Evolutionary conservation across 1,139 yeast genomes (phyloP).

Genomic region (Candida anutae): DNA sequence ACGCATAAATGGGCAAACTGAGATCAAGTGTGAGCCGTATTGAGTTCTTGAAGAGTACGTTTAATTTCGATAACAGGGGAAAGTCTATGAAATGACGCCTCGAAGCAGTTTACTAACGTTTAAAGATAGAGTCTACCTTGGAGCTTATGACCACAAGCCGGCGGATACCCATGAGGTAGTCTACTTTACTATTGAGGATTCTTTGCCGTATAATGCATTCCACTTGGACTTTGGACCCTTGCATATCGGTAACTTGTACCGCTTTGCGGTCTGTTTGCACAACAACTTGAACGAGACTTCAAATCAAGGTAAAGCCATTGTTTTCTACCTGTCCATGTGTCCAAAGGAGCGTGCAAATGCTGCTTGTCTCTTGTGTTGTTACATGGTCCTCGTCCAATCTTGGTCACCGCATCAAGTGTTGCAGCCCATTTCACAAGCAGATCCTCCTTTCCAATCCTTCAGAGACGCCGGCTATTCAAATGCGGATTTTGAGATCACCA

Average conservation of each 20-base stretch:
- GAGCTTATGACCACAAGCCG: slow-evolving; percentile 80
- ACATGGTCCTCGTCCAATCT: slow-evolving; percentile 89
- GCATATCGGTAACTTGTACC: slow-evolving; percentile 84
- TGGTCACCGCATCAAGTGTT: slow-evolving; percentile 98
- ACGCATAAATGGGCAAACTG: neutral
- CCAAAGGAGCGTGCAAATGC: slow-evolving; percentile 86
- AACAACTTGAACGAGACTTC: slow-evolving; percentile 80
- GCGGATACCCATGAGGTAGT: slow-evolving; percentile 68
- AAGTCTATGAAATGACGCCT: too few species aligned
- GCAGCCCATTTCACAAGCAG: slow-evolving; percentile 88
- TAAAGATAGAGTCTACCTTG: slow-evolving; percentile 76
- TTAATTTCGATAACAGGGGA: too few species aligned
- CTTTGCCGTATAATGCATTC: slow-evolving; percentile 84
- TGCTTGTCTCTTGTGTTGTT: slow-evolving; percentile 88
- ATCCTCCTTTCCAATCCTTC: slow-evolving; percentile 90
- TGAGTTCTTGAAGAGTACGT: slow-evolving; percentile 37
- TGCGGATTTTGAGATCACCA: slow-evolving; percentile 88
- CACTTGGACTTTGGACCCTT: slow-evolving; percentile 95
- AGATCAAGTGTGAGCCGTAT: slow-evolving; percentile 13
- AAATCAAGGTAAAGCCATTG: slow-evolving; percentile 84
- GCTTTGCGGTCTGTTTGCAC: slow-evolving; percentile 92
- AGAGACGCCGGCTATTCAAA: slow-evolving; percentile 96
- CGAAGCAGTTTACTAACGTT: slow-evolving; percentile 14
- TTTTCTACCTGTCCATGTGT: slow-evolving; percentile 76
- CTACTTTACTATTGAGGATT: slow-evolving; percentile 87